Conservation (phyloP, 164 flowering plant species). For the Litsea cubeba region DNA sequence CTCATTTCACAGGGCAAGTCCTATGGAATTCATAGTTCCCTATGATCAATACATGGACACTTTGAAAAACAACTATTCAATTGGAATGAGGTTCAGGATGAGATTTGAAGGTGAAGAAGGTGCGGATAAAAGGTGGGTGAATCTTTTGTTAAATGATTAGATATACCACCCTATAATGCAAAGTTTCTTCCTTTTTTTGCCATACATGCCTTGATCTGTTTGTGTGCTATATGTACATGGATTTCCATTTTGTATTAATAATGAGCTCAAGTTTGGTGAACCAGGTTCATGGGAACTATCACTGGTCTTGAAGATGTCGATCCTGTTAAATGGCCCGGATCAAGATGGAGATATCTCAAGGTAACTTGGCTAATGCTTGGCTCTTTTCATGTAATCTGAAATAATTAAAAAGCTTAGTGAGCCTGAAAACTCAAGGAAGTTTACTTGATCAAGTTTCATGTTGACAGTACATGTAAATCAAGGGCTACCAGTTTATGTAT, state of each 20-base stretch:
- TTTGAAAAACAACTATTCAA: conserved; percentile 16
- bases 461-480: background rate
- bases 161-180: background rate
- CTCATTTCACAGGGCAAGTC: conserved; percentile 41
- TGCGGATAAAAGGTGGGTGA: conserved; percentile 33
- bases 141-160: background rate
- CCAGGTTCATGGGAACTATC: conserved; percentile 43
- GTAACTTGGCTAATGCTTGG: conserved; percentile 16
- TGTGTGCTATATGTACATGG: background rate
- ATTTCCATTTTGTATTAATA: background rate
- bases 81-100: conserved; percentile 48
- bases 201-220: background rate
- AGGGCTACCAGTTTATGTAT: background rate
- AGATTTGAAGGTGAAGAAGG: conserved; percentile 42
- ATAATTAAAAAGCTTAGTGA: background rate
- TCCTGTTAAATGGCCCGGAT: conserved; percentile 44
- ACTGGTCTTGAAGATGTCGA: conserved; percentile 42
- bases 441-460: background rate
- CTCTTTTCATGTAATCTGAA: background rate
- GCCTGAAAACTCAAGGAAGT: background rate
- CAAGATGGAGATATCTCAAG: conserved; percentile 56
- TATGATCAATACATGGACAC: conserved; percentile 33
- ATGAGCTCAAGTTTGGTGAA: background rate
- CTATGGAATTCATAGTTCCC: conserved; percentile 47
- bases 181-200: background rate